Evolutionary conservation across 1,139 yeast species (phyloP).

Genomic region (Diutina neorugosa): DNA sequence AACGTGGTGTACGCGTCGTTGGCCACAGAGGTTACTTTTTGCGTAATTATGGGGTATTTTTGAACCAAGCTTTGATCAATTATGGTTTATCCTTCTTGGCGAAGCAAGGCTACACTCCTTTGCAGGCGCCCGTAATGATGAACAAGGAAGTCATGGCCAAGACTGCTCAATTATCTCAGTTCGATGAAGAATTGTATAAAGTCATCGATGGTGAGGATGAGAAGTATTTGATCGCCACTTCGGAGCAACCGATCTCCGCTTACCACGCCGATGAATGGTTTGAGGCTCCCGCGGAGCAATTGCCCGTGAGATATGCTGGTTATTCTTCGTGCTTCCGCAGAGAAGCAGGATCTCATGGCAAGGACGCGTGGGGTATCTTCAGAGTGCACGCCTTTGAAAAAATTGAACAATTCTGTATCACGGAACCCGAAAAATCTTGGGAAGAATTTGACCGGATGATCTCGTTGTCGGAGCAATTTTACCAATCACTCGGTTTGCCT

Average conservation of each 20-base stretch:
- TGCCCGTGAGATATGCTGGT: slow-evolving; percentile 94
- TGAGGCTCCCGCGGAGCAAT: slow-evolving; percentile 92
- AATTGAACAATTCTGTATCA: slow-evolving; percentile 88
- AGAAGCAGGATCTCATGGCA: slow-evolving; percentile 99
- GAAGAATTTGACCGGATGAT: slow-evolving; percentile 94
- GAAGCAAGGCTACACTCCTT: slow-evolving; percentile 70
- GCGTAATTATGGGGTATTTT: slow-evolving; percentile 89
- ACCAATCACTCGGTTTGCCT: slow-evolving; percentile 83
- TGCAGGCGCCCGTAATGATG: slow-evolving; percentile 99
- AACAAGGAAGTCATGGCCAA: slow-evolving; percentile 99
- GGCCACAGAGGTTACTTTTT: slow-evolving; percentile 98
- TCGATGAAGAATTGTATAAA: slow-evolving; percentile 95
- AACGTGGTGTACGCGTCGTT: slow-evolving; percentile 93
- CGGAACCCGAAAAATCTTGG: slow-evolving; percentile 99
- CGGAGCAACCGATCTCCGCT: slow-evolving; percentile 98
- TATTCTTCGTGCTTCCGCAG: slow-evolving; percentile 98
- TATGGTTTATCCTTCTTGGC: slow-evolving; percentile 83
- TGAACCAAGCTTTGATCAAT: slow-evolving; percentile 95
- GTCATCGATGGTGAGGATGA: slow-evolving; percentile 96
- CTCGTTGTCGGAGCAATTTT: slow-evolving; percentile 80
- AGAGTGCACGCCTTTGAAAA: slow-evolving; percentile 98
- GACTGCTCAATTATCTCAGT: slow-evolving; percentile 95
- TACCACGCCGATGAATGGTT: slow-evolving; percentile 98
- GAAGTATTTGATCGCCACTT: slow-evolving; percentile 94
- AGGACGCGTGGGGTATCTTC: slow-evolving; percentile 99